Base-by-base conservation (phyloP, 805 yeast genomes). In the Hanseniaspora thailandica region DNA sequence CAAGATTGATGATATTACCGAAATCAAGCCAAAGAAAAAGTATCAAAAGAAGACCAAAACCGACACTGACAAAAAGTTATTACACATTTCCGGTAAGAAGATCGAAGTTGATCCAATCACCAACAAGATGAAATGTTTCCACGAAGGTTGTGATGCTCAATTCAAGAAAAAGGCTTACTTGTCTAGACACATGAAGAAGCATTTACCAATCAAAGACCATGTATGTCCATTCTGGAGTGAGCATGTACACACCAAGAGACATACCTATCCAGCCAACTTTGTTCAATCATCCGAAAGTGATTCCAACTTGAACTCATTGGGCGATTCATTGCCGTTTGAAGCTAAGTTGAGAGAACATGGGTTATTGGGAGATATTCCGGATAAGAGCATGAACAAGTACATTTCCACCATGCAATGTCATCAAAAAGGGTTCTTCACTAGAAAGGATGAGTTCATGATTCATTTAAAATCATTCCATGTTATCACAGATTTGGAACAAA, bases 141-240 rank as follows among this genome's bases (percentile, higher is more conserved):
- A n/a, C 23, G 47, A 7, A 74, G 77, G 47, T 57, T 86, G 95
- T 67, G 73, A 74, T 47, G 80, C 93, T 1, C 73, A 72, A 43
- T 86, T 86, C 69, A 76, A 80, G 57, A 82, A 85, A 49, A 82
- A 82, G 63, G 90, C 94, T 5, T 54, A 54, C 19, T 23, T 86
- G 55, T 84, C 94, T 0, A 77, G 95, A 57, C 95, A 86, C 66
- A 66, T 84, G 67, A 84, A 85, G 69, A 86, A 86, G 64, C 95
- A 86, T 63, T 82, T 81, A n/a, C 68, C 74, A 6, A 72, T 75
- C 34, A 86, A 85, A 69, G 94, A 90, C 8, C 85, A 81, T 66
- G 74, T 72, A 53, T 86, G 95, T 67, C 95, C 95, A 13, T 86
- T 83, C 65, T 83, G 68, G 71, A 69, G 60, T 59, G 53, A 59